phyloP scores from a whole-genome alignment of 148 eudicot genomes.

The Vaccinium macrocarpon region DNA sequence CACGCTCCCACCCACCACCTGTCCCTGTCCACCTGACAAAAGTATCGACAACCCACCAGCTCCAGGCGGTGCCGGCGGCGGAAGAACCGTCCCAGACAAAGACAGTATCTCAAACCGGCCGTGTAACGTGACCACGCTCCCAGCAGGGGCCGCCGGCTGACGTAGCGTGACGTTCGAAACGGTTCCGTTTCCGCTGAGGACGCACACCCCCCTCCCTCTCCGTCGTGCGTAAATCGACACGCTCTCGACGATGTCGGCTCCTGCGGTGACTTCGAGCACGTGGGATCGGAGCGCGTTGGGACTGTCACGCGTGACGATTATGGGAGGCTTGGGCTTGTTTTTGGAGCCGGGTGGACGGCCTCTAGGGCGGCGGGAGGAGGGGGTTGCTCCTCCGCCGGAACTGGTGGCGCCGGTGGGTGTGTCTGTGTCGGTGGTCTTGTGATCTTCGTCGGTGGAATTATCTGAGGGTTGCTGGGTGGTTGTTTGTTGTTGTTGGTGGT shows the following conservation, averaged over 20 bases:
- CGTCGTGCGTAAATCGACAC: slow-evolving; percentile 10
- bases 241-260: slow-evolving; percentile 15
- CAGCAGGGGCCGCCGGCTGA: slow-evolving; percentile 13
- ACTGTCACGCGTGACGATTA: slow-evolving; percentile 13
- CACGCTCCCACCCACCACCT: slow-evolving; percentile 19
- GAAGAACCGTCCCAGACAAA: slow-evolving; percentile 16
- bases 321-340: slow-evolving; percentile 21
- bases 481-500: slow-evolving; percentile 3
- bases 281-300: slow-evolving; percentile 19
- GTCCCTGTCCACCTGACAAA: slow-evolving; percentile 17
- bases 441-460: background rate
- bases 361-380: slow-evolving; percentile 12
- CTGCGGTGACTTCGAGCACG: slow-evolving; percentile 15
- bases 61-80: slow-evolving; percentile 18
- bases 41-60: slow-evolving; percentile 14
- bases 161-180: slow-evolving; percentile 14
- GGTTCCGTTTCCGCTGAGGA: slow-evolving; percentile 16
- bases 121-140: slow-evolving; percentile 12
- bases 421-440: background rate
- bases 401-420: background rate
- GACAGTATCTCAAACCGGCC: slow-evolving; percentile 20
- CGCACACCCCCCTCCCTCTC: slow-evolving; percentile 15
- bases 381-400: background rate
- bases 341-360: slow-evolving; percentile 18
- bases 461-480: slow-evolving; percentile 13